Conservation (phyloP, 352 stramenopile genomes). For the Phytopythium cucurbitacearum region DNA sequence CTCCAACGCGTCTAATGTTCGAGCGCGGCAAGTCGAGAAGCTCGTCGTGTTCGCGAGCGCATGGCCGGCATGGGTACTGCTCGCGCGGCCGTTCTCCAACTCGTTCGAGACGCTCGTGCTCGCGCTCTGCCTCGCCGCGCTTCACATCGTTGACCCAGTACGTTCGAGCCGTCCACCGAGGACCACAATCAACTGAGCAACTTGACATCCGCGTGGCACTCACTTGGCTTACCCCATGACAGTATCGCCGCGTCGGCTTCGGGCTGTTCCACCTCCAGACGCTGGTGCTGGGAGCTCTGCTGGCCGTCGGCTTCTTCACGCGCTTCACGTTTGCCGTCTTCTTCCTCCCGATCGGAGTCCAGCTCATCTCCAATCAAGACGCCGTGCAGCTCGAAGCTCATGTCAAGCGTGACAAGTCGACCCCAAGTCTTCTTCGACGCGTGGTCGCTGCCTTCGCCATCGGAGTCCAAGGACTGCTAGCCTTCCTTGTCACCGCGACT, state of each 20-base stretch:
- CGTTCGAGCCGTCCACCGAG: neutral
- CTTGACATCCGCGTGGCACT: conserved; percentile 3
- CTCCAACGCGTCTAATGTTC: conserved; percentile 11
- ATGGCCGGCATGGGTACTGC: conserved; percentile 63
- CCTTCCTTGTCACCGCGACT: conserved; percentile 31
- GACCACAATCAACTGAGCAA: too few relatives aligned
- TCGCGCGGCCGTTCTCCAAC: conserved; percentile 81
- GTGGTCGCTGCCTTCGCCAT: conserved; percentile 20
- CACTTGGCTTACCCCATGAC: neutral
- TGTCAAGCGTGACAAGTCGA: conserved; percentile 9
- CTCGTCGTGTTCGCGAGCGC: conserved; percentile 62
- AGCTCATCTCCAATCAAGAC: conserved; percentile 60
- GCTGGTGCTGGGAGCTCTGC: conserved; percentile 50
- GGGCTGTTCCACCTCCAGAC: conserved; percentile 41
- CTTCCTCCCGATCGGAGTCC: conserved; percentile 67
- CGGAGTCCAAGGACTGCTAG: conserved; percentile 35
- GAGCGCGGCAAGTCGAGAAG: conserved; percentile 16
- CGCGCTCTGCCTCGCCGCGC: conserved; percentile 41
- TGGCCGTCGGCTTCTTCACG: conserved; percentile 72
- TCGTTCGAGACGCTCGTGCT: conserved; percentile 67
- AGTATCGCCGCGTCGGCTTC: conserved; percentile 39
- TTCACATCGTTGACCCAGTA: conserved; percentile 47
- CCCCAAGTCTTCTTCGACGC: conserved; percentile 7
- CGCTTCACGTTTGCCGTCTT: conserved; percentile 83
- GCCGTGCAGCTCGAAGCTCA: conserved; percentile 21